phyloP scores from a whole-genome alignment of 345 rosid species.

The Citropsis articulata region DNA sequence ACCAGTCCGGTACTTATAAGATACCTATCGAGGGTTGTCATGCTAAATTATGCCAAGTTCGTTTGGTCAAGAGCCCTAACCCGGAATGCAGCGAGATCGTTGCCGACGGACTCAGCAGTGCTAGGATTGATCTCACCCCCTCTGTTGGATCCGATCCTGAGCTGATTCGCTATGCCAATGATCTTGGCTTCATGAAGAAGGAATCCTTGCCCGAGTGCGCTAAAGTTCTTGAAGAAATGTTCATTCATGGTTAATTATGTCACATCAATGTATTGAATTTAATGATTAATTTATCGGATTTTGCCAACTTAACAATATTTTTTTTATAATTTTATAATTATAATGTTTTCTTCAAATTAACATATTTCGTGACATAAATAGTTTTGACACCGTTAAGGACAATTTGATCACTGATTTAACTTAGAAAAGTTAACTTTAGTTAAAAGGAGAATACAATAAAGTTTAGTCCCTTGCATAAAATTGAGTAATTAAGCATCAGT shows the following conservation, averaged over 20 bases:
- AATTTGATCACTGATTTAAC: too few species aligned
- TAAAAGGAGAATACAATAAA: constrained; percentile 12
- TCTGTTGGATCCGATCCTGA: constrained; percentile 14
- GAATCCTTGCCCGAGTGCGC: constrained; percentile 15
- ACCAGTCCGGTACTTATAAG: constrained; percentile 14
- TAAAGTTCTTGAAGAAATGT: constrained; percentile 22
- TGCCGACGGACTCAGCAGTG: neutral
- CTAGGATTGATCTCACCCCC: constrained; percentile 21
- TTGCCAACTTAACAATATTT: neutral
- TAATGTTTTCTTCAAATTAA: too few species aligned
- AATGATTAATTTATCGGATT: neutral
- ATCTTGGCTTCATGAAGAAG: constrained; percentile 32
- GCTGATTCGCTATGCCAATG: constrained; percentile 18
- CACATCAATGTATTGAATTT: neutral
- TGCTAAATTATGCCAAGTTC: constrained; percentile 33
- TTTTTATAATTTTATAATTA: too few species aligned
- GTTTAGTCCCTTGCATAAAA: constrained; percentile 3
- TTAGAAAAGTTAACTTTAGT: too few species aligned
- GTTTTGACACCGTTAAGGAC: too few species aligned
- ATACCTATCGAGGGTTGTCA: constrained; percentile 31
- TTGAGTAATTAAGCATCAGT: too few species aligned
- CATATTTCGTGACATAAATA: too few species aligned
- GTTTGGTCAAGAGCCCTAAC: constrained; percentile 11
- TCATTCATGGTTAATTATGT: neutral
- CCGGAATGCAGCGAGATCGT: constrained; percentile 23